These are phyloP conservation scores for Nakazawaea siamensis DNA, from an alignment of 805 yeast genomes.

Conservation along the genomic window DNA sequence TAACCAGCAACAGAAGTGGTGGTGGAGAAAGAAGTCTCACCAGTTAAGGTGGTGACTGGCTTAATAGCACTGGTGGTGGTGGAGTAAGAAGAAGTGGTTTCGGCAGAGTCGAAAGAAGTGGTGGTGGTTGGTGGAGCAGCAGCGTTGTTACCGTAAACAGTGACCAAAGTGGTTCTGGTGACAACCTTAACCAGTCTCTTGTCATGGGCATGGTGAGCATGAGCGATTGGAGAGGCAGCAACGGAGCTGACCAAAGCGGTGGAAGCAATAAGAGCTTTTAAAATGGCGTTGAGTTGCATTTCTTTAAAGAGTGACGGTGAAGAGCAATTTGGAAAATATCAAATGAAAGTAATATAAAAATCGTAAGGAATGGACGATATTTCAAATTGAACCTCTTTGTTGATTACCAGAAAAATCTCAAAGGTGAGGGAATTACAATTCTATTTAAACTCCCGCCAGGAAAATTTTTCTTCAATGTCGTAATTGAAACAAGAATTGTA, in stretches of 20 bases:
- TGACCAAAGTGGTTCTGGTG: conserved; percentile 39
- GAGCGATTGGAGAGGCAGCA: conserved; percentile 52
- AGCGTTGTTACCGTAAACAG: conserved; percentile 28
- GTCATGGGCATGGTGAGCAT: conserved; percentile 51
- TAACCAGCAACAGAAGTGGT: conserved; percentile 22
- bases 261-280: conserved; percentile 37
- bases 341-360: not conserved
- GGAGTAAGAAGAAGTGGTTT: conserved; percentile 18
- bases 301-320: conserved; percentile 1
- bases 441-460: no score
- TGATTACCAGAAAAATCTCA: no score
- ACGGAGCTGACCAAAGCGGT: conserved; percentile 41
- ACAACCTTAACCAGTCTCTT: conserved; percentile 46
- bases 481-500: no score
- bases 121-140: conserved; percentile 22
- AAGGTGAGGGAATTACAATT: no score
- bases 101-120: conserved; percentile 17
- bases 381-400: no score
- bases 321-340: not conserved
- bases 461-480: no score
- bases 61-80: conserved; percentile 18
- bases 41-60: conserved; percentile 20
- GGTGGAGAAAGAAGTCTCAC: conserved; percentile 13
- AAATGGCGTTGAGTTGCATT: conserved; percentile 26
- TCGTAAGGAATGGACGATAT: conserved; percentile 11